Base-by-base conservation (phyloP, 2,329 filamentous ascomycete species). In the Lithohypha guttulata region DNA sequence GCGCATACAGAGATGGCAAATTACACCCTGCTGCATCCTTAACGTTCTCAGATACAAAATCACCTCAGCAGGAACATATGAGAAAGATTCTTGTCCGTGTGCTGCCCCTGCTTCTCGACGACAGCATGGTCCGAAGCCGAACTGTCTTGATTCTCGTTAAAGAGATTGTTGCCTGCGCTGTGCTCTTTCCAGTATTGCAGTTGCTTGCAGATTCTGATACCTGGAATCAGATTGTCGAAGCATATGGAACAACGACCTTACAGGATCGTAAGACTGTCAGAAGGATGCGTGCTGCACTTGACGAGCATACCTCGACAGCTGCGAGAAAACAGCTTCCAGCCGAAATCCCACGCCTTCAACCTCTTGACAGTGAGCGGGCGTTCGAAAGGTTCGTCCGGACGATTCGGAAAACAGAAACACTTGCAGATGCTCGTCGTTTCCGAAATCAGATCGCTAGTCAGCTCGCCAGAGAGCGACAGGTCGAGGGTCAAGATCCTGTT, bases 181-280 rank as follows among this genome's bases (percentile, higher is more conserved):
- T 98, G 26, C 66, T 98, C 25, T 79, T 77, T 28, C 91, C 91
- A 1, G 65, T 93, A 15, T 70, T 95, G 55, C 77, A 81, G 52
- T 67, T 86, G 45, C 66, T 98, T 13, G 76, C 84, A 4, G 89
- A 98, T 51, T 87, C 93, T 1, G 93, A 98, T 63, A 93, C 82
- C 6, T 98, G 89, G 89, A 96, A 98, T 54, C 87, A 95, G 59
- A 62, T 94, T 43, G 85, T 96, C 71, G 89, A 96, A 60, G 87
- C 80, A 41, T 85, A 81, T 60, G 79, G 86, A 13, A 79, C 84
- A 34, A 81, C 81, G 18, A 81, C 93, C 66, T 70, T 98, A 28
- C 91, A 96, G 59, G 93, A 98, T 58, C 77, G 93, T 25, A 96
- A 93, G 47, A 95, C 87, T 0, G 89, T 98, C 26, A 79, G 84